Base-by-base conservation (phyloP, 805 yeast genomes). In the Ogataea nitratoaversa region DNA sequence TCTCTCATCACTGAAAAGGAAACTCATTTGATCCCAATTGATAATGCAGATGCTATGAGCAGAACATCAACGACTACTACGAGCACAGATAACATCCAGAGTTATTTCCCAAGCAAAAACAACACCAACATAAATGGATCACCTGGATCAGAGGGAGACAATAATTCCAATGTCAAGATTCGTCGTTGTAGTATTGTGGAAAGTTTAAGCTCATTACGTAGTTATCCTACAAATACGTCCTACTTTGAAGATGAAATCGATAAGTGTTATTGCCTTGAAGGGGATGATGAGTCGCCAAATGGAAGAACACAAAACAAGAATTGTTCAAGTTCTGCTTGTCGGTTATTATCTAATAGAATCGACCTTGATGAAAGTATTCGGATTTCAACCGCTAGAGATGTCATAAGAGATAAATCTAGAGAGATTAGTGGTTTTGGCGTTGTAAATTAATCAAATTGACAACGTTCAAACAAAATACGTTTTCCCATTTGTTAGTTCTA, bases 361-460 rank as follows among this genome's bases (percentile, higher is more conserved):
- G 20, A 27, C 14, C 8, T 27, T 20, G 44, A 29, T 22, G 46
- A 49, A n/a, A 12, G 48, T 0, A 41, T 56, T 14, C 53, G 50
- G 30, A 47, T 56, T n/a, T 50, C 59, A 23, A 54, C 63, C 2
- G 57, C 58, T 4, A 48, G 42, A 12, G 61, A 56, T 28, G 50
- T 57, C 17, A 25, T 58, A 13, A 37, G 36, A 29, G 46, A 44
- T 4, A 55, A 42, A 31, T 42, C 54, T n/a, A 42, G 47, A 22
- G 57, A 55, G 35, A 19, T 37, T 4, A 30, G 14, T 5, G 29
- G 29, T 5, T 13, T 27, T 9, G 14, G 13, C 14, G 29, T 8
- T 27, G 25, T n/a, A n/a, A n/a, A n/a, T n/a, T n/a, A n/a, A n/a
- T n/a, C n/a, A n/a, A n/a, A n/a, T n/a, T n/a, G n/a, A n/a, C n/a